Evolutionary conservation across 129 eudicot species (phyloP).

Genomic region (Gnaphalium uliginosum): DNA sequence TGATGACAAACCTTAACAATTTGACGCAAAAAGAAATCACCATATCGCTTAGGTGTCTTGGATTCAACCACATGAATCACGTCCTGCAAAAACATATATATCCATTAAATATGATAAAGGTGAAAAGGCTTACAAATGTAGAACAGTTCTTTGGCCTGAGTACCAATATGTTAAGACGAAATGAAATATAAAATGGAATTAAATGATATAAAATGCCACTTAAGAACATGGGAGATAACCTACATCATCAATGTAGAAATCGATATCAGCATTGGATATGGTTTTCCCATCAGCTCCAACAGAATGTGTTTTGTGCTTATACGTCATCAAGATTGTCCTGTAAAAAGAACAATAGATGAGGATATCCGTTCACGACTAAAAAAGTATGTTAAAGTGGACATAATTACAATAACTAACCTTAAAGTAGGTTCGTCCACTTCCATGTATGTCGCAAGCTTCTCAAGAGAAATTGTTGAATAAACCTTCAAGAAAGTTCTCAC

Average conservation of each 20-base stretch:
- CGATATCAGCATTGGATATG: slow-evolving; percentile 81
- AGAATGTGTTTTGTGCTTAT: slow-evolving; percentile 93
- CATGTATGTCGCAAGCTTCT: slow-evolving; percentile 85
- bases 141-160: neutral
- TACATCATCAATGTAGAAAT: slow-evolving; percentile 87
- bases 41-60: slow-evolving; percentile 73
- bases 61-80: slow-evolving; percentile 73
- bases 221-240: neutral
- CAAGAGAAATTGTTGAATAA: slow-evolving; percentile 77
- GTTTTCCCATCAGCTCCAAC: slow-evolving; percentile 80
- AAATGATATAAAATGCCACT: neutral
- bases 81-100: slow-evolving; percentile 50
- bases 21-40: slow-evolving; percentile 92
- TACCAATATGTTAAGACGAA: neutral
- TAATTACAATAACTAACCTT: slow-evolving; percentile 47
- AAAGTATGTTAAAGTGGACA: neutral
- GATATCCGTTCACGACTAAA: neutral
- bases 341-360: slow-evolving; percentile 14
- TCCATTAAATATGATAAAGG: neutral
- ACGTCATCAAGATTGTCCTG: slow-evolving; percentile 95
- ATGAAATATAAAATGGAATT: neutral
- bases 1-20: slow-evolving; percentile 64
- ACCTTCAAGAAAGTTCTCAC: slow-evolving; percentile 81
- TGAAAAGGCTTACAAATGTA: neutral
- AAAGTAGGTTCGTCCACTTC: slow-evolving; percentile 85